Evolutionary conservation across 2,329 filamentous ascomycete species (phyloP).

Genomic region (Colletotrichum sp.): DNA sequence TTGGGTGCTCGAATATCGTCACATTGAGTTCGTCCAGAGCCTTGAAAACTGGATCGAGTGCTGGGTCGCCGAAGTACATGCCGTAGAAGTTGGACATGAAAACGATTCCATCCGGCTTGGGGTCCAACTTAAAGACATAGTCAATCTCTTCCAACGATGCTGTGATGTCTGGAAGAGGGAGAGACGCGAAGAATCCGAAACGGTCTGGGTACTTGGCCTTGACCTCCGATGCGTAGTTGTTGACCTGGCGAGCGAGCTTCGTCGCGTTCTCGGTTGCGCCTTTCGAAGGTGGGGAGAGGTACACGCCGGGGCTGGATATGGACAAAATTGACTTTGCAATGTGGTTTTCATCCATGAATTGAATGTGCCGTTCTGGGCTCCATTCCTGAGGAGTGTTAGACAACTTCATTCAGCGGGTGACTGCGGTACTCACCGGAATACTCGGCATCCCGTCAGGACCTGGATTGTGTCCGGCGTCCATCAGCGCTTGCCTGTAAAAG

Average conservation of each 20-base stretch:
- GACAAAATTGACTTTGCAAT: slow-evolving; percentile 26
- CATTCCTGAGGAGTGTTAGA: neutral
- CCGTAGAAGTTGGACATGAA: slow-evolving; percentile 59
- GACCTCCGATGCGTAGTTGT: slow-evolving; percentile 24
- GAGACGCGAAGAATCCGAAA: slow-evolving; percentile 57
- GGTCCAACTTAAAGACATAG: slow-evolving; percentile 39
- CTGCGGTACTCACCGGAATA: slow-evolving; percentile 24
- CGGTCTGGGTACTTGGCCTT: slow-evolving; percentile 23
- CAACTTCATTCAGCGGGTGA: too few relatives aligned
- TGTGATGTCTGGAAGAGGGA: slow-evolving; percentile 56
- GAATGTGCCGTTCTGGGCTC: slow-evolving; percentile 15
- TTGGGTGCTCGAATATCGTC: slow-evolving; percentile 60
- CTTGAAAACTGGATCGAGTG: slow-evolving; percentile 50
- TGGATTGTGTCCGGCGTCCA: slow-evolving; percentile 25
- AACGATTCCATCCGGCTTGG: slow-evolving; percentile 52
- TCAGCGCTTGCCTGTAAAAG: slow-evolving; percentile 26
- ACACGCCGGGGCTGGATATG: slow-evolving; percentile 29
- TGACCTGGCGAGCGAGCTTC: slow-evolving; percentile 23
- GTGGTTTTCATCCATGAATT: slow-evolving; percentile 25
- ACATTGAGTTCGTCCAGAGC: slow-evolving; percentile 50
- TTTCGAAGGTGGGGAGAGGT: slow-evolving; percentile 25
- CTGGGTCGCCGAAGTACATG: slow-evolving; percentile 52
- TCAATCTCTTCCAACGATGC: slow-evolving; percentile 53
- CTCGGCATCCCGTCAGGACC: slow-evolving; percentile 29
- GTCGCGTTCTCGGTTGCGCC: slow-evolving; percentile 35